These are phyloP conservation scores for Pueraria montana DNA, from an alignment of 306 rosid species.

Conservation along the genomic window DNA sequence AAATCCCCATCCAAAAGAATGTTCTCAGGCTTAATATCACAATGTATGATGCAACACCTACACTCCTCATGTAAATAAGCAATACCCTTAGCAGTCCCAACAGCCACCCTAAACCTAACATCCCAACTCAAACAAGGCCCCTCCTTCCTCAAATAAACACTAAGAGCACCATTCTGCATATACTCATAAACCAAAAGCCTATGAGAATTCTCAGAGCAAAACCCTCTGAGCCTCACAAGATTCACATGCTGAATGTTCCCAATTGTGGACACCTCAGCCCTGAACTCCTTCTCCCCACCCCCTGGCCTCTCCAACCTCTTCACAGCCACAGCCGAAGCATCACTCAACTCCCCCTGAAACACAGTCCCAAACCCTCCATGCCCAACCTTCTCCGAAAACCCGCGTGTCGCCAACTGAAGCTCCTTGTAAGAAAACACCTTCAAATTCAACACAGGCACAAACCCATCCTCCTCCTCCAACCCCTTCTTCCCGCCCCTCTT, in stretches of 20 bases:
- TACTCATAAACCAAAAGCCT: constrained; percentile 85
- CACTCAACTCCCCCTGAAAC: constrained; percentile 74
- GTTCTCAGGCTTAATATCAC: constrained; percentile 93
- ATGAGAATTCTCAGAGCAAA: constrained; percentile 84
- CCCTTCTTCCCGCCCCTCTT: constrained; percentile 40
- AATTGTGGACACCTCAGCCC: constrained; percentile 85
- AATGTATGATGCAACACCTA: constrained; percentile 80
- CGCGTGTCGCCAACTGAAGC: constrained; percentile 73
- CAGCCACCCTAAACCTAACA: constrained; percentile 68
- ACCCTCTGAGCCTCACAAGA: constrained; percentile 85
- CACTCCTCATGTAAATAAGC: constrained; percentile 89
- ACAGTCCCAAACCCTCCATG: constrained; percentile 94
- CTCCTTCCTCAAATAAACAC: constrained; percentile 72
- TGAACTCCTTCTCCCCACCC: constrained; percentile 87
- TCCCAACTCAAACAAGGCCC: constrained; percentile 87
- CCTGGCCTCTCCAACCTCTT: constrained; percentile 91
- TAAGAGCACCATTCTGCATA: constrained; percentile 83
- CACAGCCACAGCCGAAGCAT: constrained; percentile 73
- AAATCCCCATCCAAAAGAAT: constrained; percentile 71
- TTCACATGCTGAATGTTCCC: constrained; percentile 91
- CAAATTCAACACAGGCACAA: constrained; percentile 59
- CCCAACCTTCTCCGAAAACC: constrained; percentile 80
- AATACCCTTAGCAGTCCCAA: constrained; percentile 85
- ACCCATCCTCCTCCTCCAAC: constrained; percentile 58
- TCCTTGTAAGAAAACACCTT: constrained; percentile 78